Evolutionary conservation across 176 grass and related monocot genomes (phyloP).

Genomic region (Urochloa ruziziensis): DNA sequence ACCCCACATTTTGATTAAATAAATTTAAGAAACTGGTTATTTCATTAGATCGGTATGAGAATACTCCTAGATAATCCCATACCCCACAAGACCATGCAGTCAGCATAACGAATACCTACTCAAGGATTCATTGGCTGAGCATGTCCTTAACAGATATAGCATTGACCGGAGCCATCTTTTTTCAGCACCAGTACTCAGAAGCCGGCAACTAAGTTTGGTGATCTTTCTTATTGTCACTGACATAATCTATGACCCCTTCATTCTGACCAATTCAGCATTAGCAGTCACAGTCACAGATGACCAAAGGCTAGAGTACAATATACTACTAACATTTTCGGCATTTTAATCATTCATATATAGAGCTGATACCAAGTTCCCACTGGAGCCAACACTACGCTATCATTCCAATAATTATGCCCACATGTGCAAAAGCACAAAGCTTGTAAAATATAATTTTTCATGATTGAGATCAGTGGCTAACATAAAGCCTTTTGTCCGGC

Average conservation of each 20-base stretch:
- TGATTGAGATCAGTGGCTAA: neutral
- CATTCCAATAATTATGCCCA: conserved; percentile 3
- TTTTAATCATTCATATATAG: neutral
- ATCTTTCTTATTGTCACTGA: neutral
- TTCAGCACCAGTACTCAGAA: neutral
- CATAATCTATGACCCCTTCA: neutral
- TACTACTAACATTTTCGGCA: neutral
- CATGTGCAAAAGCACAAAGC: neutral
- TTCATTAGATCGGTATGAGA: neutral
- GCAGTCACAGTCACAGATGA: neutral
- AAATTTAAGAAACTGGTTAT: neutral
- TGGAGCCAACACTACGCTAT: neutral
- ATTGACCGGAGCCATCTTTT: neutral
- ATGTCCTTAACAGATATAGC: neutral
- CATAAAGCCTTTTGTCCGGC: neutral
- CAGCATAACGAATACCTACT: neutral
- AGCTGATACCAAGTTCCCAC: neutral
- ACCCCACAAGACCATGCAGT: neutral
- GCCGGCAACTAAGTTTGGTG: neutral
- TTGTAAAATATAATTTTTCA: neutral
- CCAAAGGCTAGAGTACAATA: no score
- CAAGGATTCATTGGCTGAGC: neutral
- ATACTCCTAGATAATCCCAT: neutral
- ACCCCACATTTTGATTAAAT: neutral
- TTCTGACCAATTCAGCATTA: conserved; percentile 18